Percentiles rank a stretch among this genome's conserved stretches.
These are phyloP conservation scores for Bipolaris oryzae DNA, from an alignment of 2,329 filamentous ascomycete genomes.

Conservation along the genomic window DNA sequence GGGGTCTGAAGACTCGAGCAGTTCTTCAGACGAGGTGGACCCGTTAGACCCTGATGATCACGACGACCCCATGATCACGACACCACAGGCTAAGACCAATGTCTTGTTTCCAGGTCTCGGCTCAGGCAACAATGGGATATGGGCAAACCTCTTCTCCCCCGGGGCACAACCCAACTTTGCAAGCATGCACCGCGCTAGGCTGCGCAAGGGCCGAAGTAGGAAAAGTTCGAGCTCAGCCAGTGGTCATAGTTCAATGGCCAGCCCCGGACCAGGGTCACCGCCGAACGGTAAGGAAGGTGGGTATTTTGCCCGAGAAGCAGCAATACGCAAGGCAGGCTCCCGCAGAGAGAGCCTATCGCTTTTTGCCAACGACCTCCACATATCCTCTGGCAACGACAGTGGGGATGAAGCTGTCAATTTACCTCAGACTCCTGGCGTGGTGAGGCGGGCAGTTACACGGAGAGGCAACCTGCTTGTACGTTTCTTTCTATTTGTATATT, in stretches of 20 bases:
- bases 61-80: conserved; percentile 77
- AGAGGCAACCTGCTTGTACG: conserved; percentile 86
- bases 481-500: conserved; percentile 14
- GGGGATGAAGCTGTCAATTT: conserved; percentile 66
- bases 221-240: conserved; percentile 74
- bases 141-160: conserved; percentile 68
- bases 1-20: conserved; percentile 77
- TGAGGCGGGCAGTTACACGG: conserved; percentile 81
- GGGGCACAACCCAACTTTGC: conserved; percentile 75
- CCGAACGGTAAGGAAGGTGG: conserved; percentile 64
- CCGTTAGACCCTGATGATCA: conserved; percentile 56
- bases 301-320: conserved; percentile 61
- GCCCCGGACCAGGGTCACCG: conserved; percentile 76
- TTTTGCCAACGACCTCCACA: conserved; percentile 85
- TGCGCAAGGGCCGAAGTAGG: conserved; percentile 64
- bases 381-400: conserved; percentile 79
- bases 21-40: conserved; percentile 64
- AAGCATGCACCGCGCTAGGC: conserved; percentile 72
- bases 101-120: conserved; percentile 48
- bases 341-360: conserved; percentile 88
- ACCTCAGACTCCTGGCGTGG: conserved; percentile 70
- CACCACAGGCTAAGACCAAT: conserved; percentile 74
- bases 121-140: conserved; percentile 61
- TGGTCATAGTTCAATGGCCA: conserved; percentile 71
- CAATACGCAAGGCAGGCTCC: conserved; percentile 58